Conservation (phyloP, 192 early-diverging fungal species). For the Phlyctochytrium planicorne region DNA sequence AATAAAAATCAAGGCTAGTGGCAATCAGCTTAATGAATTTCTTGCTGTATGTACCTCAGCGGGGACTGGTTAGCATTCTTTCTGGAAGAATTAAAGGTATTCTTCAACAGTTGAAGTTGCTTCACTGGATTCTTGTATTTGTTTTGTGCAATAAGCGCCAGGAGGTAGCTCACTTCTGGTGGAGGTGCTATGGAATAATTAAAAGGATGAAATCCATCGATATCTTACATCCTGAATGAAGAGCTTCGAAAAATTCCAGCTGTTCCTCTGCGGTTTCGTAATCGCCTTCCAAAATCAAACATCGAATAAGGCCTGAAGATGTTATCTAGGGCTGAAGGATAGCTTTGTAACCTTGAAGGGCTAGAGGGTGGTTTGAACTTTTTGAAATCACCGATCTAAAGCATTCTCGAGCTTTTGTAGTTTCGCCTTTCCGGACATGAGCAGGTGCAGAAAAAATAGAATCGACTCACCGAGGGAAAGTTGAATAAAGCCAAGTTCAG, state of each 20-base stretch:
- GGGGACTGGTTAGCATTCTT: conserved; percentile 6
- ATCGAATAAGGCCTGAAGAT: conserved; percentile 40
- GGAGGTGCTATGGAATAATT: too few species aligned
- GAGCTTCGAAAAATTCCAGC: conserved; percentile 49
- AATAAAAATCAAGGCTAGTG: conserved; percentile 42
- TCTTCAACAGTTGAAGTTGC: conserved; percentile 38
- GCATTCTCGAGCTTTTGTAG: conserved; percentile 23
- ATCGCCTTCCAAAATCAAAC: conserved; percentile 37
- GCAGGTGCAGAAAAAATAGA: conserved; percentile 4
- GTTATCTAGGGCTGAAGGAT: neutral
- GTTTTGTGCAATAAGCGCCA: conserved; percentile 42
- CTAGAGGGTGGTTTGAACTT: conserved; percentile 37
- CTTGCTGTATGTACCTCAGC: too few species aligned
- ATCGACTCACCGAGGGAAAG: conserved; percentile 22
- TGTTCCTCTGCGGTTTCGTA: conserved; percentile 53
- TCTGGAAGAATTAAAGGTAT: conserved; percentile 28
- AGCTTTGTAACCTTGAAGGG: conserved; percentile 25
- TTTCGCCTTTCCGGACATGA: conserved; percentile 9
- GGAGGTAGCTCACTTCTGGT: conserved; percentile 38
- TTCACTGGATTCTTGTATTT: conserved; percentile 34
- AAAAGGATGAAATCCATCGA: too few species aligned
- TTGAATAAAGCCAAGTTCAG: conserved; percentile 44
- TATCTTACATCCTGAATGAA: conserved; percentile 43
- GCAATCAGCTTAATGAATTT: neutral
- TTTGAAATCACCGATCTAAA: conserved; percentile 25